Base-by-base conservation (phyloP, 2,329 filamentous ascomycete genomes). In the Aspergillus fructus region DNA sequence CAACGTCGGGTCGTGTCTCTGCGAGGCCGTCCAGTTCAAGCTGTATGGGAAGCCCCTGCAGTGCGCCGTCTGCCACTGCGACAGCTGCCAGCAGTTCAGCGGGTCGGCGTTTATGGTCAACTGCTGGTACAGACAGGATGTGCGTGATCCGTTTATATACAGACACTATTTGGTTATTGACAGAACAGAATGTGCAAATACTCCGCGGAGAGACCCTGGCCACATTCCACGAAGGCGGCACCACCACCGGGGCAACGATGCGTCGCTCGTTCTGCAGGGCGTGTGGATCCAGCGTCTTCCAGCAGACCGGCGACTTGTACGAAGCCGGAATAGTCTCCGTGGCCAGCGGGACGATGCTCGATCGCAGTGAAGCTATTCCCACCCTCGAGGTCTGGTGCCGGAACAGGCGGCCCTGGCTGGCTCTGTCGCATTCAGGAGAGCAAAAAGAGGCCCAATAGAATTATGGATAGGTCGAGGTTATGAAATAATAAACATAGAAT, bases 51-150 rank as follows among this genome's bases (percentile, higher is more conserved):
- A 39, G 1, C 62, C 65, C 0, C 12, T 55, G 12, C 52, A 55
- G 15, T 58, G 54, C 34, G 48, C 64, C 4, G 42, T 65, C 24
- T 68, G 66, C 52, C 62, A 68, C 56, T 68, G 66, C 43, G 49
- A 64, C 17, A 67, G 55, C 23, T 68, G 66, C 47, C 66, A 64
- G 30, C 65, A 68, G 40, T 45, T 49, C 27, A 64, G 56, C 11
- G 66, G 65, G 0, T 67, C 65, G 1, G 56, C 52, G 2, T 67
- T 66, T 21, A 59, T 62, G 48, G 60, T 65, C 8, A 67, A 67
- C 43, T 62, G 63, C 49, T 50, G 37, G 40, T 50, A 45, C 41
- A 39, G 17, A 1, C 1, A 40, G 13, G 27, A 56, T 21, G 21
- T 21, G 3, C 21, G 21, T 21, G 21, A 21, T 19, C 19, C 19